Evolutionary conservation across 2,329 filamentous ascomycete genomes (phyloP), one percentile per base, ranked within the genome.

Genomic region (Colletotrichum sp.): DNA sequence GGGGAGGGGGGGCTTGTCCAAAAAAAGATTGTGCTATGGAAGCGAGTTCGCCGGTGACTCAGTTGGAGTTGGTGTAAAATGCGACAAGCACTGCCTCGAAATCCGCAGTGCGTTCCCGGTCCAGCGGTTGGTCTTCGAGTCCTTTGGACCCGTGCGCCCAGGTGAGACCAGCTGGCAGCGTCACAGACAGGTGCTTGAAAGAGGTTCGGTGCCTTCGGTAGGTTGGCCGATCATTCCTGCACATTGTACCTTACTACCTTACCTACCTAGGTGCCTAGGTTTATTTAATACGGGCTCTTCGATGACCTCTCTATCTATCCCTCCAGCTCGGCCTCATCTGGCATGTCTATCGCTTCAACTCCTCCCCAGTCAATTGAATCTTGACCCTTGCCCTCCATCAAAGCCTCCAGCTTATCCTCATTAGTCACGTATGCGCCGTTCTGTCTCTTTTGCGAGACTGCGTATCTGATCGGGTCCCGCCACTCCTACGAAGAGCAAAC

Each of bases 371-470:
- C 68, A 16, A 71, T 71, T 13, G 68, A 73, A 34, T 73, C 76
- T 64, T 76, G 73, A 6, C 69, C 76, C 26, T 72, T 77, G 70
- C 76, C 74, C 22, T 74, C 74, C 73, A 75, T 75, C 24, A 77
- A 22, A 8, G 72, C 87, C 79, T 90, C 89, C 9, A 90, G 84
- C 77, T 88, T 90, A 75, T 90, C 89, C 79, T 90, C 89, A 71
- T 88, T 88, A 3, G 89, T 90, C 10, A 90, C 83, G 84, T 86
- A 88, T 18, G 66, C 71, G 12, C 72, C 67, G 30, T 86, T 86
- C 6, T 84, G 80, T 8, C 86, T 81, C 74, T 84, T 85, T 32
- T 81, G 81, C n/a, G 77, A 79, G 39, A 84, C 79, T 28, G 82
- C 82, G 44, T 76, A 72, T 62, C 71, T 66, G 55, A 72, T 73